Percentiles rank a stretch among this genome's conserved stretches.
phyloP scores from a whole-genome alignment of 1,284 basidiomycete genomes.

The Rhodotorula sp. region DNA sequence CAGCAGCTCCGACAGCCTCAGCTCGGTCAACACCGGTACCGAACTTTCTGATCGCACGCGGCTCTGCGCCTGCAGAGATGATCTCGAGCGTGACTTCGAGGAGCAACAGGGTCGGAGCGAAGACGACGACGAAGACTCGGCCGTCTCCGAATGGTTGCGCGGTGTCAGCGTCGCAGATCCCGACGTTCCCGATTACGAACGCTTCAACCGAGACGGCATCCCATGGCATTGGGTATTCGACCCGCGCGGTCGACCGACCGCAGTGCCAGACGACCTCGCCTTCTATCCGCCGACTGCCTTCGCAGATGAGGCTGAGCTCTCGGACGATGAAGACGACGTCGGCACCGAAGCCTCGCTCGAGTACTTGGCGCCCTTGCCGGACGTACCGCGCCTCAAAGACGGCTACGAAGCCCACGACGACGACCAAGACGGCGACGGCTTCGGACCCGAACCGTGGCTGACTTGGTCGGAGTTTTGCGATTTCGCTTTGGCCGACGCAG shows the following conservation, averaged over 20 bases:
- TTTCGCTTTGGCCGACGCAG: not conserved
- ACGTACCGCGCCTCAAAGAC: not conserved
- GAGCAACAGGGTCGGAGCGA: too few relatives aligned
- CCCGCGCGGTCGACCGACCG: not conserved
- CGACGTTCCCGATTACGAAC: too few relatives aligned
- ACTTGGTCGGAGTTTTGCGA: not conserved
- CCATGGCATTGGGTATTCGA: not conserved
- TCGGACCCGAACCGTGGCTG: not conserved
- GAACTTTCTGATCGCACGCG: too few relatives aligned
- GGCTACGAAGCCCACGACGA: not conserved
- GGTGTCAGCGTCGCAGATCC: too few relatives aligned
- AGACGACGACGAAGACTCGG: too few relatives aligned
- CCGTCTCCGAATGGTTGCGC: too few relatives aligned
- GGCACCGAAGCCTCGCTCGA: not conserved
- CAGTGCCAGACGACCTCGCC: not conserved
- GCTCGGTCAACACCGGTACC: too few relatives aligned
- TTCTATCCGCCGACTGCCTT: not conserved
- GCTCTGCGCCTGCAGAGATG: too few relatives aligned
- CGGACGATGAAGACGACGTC: not conserved
- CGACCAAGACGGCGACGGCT: not conserved
- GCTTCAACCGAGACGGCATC: not conserved
- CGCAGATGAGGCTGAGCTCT: not conserved
- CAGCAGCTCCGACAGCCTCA: too few relatives aligned
- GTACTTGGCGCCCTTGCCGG: not conserved
- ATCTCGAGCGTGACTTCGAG: too few relatives aligned